A percentile compares a stretch with the other conserved stretches of the same genome.
Evolutionary conservation across 1,284 basidiomycete species (phyloP).

Genomic region (Fomitopsis pinicola): DNA sequence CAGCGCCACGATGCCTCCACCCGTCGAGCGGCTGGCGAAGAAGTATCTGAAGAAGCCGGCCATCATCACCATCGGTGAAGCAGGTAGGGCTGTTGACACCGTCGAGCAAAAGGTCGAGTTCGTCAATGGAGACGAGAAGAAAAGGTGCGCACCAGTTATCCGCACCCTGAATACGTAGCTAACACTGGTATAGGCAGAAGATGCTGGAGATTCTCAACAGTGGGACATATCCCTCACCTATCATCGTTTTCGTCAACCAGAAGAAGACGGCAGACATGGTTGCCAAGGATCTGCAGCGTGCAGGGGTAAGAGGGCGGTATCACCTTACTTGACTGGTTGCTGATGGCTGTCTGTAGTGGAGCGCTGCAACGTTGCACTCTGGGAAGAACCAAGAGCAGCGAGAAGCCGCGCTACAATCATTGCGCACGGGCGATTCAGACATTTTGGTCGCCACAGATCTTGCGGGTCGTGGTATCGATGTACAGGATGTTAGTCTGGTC

Average conservation of each 20-base stretch:
- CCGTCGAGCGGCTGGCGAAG: constrained; percentile 89
- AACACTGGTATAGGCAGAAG: constrained; percentile 50
- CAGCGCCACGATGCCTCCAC: constrained; percentile 97
- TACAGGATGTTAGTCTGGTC: constrained; percentile 92
- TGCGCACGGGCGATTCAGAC: constrained; percentile 82
- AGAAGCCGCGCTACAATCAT: constrained; percentile 83
- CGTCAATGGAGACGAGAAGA: constrained; percentile 89
- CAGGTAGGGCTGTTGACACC: constrained; percentile 95
- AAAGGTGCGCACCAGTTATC: constrained; percentile 58
- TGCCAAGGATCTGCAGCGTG: constrained; percentile 84
- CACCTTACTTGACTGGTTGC: constrained; percentile 10
- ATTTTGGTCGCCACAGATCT: constrained; percentile 96
- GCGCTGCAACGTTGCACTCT: constrained; percentile 87
- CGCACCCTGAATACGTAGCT: not conserved
- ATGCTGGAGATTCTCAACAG: constrained; percentile 90
- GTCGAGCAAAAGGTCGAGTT: constrained; percentile 98
- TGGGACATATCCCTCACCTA: constrained; percentile 80
- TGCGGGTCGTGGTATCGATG: constrained; percentile 97
- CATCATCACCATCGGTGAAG: constrained; percentile 95
- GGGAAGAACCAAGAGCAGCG: constrained; percentile 97
- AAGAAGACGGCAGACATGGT: constrained; percentile 99
- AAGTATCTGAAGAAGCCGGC: constrained; percentile 94
- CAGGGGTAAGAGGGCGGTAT: constrained; percentile 51
- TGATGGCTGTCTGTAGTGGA: constrained; percentile 54
- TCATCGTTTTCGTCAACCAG: constrained; percentile 99